Evolutionary conservation across 192 early-diverging fungal genomes (phyloP).

Genomic region (Coemansia sp.): DNA sequence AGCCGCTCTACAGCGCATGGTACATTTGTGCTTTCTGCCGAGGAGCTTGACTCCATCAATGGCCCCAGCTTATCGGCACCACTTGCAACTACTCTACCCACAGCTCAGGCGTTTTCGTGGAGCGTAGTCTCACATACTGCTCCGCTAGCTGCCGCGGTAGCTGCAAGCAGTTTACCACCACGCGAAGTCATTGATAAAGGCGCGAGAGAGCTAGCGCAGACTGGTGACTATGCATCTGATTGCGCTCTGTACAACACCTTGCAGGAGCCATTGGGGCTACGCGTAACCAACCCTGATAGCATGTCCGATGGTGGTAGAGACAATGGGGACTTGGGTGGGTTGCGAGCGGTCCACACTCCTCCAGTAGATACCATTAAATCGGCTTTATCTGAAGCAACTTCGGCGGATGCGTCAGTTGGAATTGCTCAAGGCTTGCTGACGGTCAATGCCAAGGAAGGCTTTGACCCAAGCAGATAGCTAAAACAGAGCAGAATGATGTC

Average conservation of each 20-base stretch:
- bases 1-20: slow-evolving; percentile 15
- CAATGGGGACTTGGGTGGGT: background rate
- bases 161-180: background rate
- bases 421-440: slow-evolving; percentile 7
- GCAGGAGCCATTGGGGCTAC: slow-evolving; percentile 15
- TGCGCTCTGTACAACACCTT: slow-evolving; percentile 9
- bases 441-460: slow-evolving; percentile 13
- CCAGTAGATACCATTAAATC: background rate
- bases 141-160: background rate
- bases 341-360: background rate
- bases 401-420: slow-evolving; percentile 10
- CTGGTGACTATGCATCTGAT: slow-evolving; percentile 3
- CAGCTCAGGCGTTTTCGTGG: slow-evolving; percentile 1
- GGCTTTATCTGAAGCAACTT: slow-evolving; percentile 2
- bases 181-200: background rate
- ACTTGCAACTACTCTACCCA: background rate
- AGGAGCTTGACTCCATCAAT: slow-evolving; percentile 28
- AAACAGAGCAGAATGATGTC: background rate
- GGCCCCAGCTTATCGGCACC: background rate
- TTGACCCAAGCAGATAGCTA: slow-evolving; percentile 4
- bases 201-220: background rate
- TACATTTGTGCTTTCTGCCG: slow-evolving; percentile 29
- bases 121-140: background rate
- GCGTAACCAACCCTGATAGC: slow-evolving; percentile 4
- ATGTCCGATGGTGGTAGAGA: background rate